phyloP scores from a whole-genome alignment of 2,329 filamentous ascomycete species.

The Hymenoscyphus occultus region DNA sequence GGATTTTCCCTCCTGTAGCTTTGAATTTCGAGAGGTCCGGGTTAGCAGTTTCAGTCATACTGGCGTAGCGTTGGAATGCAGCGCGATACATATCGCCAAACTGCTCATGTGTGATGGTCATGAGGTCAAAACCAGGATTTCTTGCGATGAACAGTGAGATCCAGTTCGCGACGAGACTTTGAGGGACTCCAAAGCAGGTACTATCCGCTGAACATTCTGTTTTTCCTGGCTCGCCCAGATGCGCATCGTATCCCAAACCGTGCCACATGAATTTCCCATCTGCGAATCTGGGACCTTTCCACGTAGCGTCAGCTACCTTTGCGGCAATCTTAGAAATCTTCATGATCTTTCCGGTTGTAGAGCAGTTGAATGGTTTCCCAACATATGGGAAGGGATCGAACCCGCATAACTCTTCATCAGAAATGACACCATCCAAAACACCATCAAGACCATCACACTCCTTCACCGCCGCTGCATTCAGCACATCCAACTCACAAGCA shows the following conservation, averaged over 20 bases:
- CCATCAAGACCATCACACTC: constrained; percentile 24
- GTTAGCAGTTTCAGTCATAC: constrained; percentile 12
- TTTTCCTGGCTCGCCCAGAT: background rate
- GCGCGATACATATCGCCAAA: background rate
- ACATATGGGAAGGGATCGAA: constrained; percentile 20
- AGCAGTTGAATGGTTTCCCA: constrained; percentile 13
- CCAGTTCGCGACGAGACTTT: constrained; percentile 8
- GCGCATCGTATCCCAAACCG: constrained; percentile 6
- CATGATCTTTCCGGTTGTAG: background rate
- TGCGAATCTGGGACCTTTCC: constrained; percentile 8
- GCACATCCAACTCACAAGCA: constrained; percentile 19
- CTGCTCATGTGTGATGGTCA: constrained; percentile 10
- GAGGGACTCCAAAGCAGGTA: background rate
- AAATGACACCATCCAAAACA: constrained; percentile 23
- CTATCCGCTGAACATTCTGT: background rate
- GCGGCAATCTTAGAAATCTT: constrained; percentile 12
- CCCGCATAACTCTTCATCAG: constrained; percentile 12
- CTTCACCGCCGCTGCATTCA: constrained; percentile 16
- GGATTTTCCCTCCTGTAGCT: constrained; percentile 14
- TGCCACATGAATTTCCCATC: constrained; percentile 14
- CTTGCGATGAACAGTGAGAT: constrained; percentile 14
- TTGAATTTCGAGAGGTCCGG: constrained; percentile 15
- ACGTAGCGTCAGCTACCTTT: constrained; percentile 5
- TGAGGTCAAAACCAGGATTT: constrained; percentile 10
- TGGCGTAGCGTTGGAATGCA: constrained; percentile 6